phyloP scores from a whole-genome alignment of 306 rosid species.

The Trifolium repens region DNA sequence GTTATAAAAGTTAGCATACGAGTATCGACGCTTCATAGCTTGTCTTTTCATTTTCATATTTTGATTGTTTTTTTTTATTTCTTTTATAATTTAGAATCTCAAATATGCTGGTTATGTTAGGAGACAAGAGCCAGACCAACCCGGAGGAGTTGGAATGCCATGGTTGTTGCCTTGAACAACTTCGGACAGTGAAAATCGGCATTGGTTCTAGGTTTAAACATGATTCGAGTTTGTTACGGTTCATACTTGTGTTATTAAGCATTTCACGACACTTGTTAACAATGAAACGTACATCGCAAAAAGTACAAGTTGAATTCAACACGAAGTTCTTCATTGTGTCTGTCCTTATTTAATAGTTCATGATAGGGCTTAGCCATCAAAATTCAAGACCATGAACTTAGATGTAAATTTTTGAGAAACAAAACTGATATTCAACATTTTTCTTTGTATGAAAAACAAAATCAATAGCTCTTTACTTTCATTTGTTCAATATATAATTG shows the following conservation, averaged over 20 bases:
- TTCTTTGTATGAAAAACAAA: not conserved
- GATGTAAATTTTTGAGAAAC: no score
- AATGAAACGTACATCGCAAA: slow-evolving; percentile 24
- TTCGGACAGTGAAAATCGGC: slow-evolving; percentile 21
- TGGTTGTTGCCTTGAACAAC: not conserved
- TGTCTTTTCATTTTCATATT: no score
- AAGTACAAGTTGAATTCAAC: slow-evolving; percentile 19
- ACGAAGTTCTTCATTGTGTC: not conserved
- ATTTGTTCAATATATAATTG: slow-evolving; percentile 20
- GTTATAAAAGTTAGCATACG: no score
- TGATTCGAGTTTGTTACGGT: not conserved
- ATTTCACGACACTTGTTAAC: slow-evolving; percentile 19
- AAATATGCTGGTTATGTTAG: not conserved
- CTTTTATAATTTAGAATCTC: no score
- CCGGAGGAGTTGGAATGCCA: not conserved
- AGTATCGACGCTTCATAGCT: no score
- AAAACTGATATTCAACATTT: not conserved
- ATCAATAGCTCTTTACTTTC: not conserved
- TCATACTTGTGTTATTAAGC: not conserved
- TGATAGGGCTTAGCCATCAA: no score
- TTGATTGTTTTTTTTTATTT: no score
- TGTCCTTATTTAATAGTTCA: no score
- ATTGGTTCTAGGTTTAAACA: not conserved
- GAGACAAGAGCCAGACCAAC: not conserved
- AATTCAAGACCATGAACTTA: no score